phyloP scores from a whole-genome alignment of 441 rosid species.

The Adansonia grandidieri region DNA sequence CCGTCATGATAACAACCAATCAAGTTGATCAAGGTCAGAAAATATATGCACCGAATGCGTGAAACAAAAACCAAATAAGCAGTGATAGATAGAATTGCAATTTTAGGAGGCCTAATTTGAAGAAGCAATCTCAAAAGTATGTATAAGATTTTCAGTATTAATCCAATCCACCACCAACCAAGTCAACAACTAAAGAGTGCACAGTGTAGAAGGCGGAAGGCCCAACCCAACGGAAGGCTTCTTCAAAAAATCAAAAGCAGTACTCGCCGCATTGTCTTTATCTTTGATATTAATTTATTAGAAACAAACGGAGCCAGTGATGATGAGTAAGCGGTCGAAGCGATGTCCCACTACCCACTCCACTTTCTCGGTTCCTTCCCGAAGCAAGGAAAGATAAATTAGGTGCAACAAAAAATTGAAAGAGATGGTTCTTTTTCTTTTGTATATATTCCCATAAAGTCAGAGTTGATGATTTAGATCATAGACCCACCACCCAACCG shows the following conservation, averaged over 20 bases:
- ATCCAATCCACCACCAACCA: neutral
- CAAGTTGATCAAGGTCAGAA: slow-evolving; percentile 39
- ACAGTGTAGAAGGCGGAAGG: neutral
- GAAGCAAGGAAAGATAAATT: neutral
- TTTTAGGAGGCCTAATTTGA: neutral
- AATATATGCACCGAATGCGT: slow-evolving; percentile 28
- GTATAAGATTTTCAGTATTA: neutral
- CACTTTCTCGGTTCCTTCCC: neutral
- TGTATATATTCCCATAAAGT: neutral
- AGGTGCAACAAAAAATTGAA: slow-evolving; percentile 5
- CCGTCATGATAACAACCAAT: slow-evolving; percentile 14
- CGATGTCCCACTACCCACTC: neutral
- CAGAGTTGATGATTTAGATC: neutral
- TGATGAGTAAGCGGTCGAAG: neutral
- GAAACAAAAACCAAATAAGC: neutral
- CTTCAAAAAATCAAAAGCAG: neutral
- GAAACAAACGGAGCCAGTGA: neutral
- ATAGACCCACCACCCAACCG: neutral
- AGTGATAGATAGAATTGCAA: neutral
- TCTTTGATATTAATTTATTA: neutral
- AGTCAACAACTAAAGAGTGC: neutral
- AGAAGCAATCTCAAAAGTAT: neutral
- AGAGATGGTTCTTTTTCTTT: neutral
- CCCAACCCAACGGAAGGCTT: neutral
- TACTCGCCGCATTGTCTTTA: too few relatives aligned